These are phyloP conservation scores for Daldinia childiae DNA, from an alignment of 495 filamentous ascomycete species.

Conservation along the genomic window DNA sequence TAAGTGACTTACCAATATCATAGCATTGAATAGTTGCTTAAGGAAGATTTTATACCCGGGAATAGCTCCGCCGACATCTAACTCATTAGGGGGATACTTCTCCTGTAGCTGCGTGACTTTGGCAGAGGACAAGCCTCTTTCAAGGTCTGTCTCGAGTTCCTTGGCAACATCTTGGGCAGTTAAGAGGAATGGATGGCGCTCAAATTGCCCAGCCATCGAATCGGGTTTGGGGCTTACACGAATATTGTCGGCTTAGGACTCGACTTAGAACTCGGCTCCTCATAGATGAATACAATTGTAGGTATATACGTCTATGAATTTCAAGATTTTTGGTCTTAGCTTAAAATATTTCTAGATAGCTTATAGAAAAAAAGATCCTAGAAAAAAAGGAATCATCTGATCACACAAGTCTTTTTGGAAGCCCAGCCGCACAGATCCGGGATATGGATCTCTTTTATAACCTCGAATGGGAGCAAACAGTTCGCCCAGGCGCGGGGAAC, in stretches of 20 bases:
- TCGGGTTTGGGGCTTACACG: conserved; percentile 9
- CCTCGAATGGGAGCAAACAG: conserved; percentile 1
- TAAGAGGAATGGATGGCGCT: conserved; percentile 63
- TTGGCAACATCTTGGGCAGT: conserved; percentile 61
- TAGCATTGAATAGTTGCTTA: conserved; percentile 73
- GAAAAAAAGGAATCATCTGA: conserved; percentile 4
- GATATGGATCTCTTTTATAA: conserved; percentile 27
- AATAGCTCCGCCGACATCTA: conserved; percentile 68
- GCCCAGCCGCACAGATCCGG: conserved; percentile 1
- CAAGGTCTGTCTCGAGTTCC: conserved; percentile 63
- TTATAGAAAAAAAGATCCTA: conserved; percentile 1
- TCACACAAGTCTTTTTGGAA: background rate
- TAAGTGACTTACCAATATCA: conserved; percentile 65
- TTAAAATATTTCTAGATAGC: background rate
- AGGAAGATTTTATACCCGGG: conserved; percentile 72
- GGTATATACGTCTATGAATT: background rate
- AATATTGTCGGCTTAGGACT: conserved; percentile 19
- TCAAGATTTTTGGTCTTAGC: conserved; percentile 4
- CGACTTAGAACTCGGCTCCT: conserved; percentile 9
- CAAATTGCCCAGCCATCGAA: conserved; percentile 55
- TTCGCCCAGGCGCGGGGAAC: conserved; percentile 4
- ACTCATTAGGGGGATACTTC: conserved; percentile 68
- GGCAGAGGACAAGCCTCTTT: conserved; percentile 64
- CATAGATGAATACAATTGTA: conserved; percentile 14
- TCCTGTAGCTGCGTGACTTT: conserved; percentile 60